Conservation (phyloP, 768 basidiomycete species). For the Mycena filopes region DNA sequence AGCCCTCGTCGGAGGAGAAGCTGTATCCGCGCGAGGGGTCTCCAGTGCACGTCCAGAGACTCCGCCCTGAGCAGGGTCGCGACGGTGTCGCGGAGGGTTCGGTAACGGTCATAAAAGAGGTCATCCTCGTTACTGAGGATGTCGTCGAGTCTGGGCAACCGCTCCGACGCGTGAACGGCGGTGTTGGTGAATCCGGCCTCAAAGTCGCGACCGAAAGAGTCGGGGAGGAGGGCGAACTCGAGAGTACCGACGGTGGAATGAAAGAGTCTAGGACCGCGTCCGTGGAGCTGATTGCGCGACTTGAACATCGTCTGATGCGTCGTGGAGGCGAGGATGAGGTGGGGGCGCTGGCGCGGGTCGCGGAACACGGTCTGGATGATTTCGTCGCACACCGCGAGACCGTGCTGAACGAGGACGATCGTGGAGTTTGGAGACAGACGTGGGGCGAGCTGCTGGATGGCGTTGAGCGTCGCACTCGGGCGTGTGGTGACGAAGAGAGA, state of each 20-base stretch:
- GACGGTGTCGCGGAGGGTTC: conserved; percentile 74
- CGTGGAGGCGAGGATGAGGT: conserved; percentile 74
- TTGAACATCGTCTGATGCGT: conserved; percentile 70
- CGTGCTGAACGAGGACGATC: conserved; percentile 93
- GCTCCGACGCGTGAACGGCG: conserved; percentile 45
- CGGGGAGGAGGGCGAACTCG: conserved; percentile 83
- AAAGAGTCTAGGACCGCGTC: conserved; percentile 44
- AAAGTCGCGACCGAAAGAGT: conserved; percentile 69
- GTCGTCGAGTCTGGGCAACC: conserved; percentile 61
- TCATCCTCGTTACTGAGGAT: conserved; percentile 56
- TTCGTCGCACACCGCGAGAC: conserved; percentile 90
- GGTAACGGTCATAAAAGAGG: conserved; percentile 56
- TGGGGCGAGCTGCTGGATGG: conserved; percentile 67
- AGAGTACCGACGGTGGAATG: conserved; percentile 68
- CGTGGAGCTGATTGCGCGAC: conserved; percentile 42
- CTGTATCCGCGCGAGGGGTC: conserved; percentile 73
- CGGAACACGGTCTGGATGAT: conserved; percentile 66
- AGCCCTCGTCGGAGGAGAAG: conserved; percentile 81
- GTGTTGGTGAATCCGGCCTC: conserved; percentile 62
- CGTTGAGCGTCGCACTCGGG: conserved; percentile 69
- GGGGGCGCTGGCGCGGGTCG: conserved; percentile 68
- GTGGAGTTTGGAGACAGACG: conserved; percentile 77
- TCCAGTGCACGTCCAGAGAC: conserved; percentile 70
- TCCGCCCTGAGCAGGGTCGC: conserved; percentile 67
- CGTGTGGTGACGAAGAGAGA: conserved; percentile 88